These are phyloP conservation scores for Aspergillus brasiliensis DNA, from an alignment of 2,329 filamentous ascomycete genomes.

Conservation along the genomic window DNA sequence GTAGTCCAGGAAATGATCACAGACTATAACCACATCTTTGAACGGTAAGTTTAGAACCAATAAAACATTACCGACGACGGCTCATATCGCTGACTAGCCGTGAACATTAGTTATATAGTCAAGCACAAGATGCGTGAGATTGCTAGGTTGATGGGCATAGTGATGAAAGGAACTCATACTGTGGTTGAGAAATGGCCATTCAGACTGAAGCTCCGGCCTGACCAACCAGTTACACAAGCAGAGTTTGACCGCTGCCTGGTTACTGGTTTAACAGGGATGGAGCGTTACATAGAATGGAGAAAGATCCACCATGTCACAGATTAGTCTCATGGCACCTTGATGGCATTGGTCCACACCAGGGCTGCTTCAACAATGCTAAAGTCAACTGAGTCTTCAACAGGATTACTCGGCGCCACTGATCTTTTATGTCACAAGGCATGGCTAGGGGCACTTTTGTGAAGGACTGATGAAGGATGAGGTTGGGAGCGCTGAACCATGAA, in stretches of 20 bases:
- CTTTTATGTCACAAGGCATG: no score
- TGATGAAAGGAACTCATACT: slow-evolving; percentile 32
- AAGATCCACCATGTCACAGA: not conserved
- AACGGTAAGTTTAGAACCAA: slow-evolving; percentile 7
- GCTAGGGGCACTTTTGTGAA: no score
- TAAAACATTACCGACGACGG: no score
- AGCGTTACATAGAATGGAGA: slow-evolving; percentile 40
- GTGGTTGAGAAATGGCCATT: slow-evolving; percentile 40
- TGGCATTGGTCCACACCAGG: no score
- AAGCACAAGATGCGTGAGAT: slow-evolving; percentile 9
- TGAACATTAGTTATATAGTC: no score
- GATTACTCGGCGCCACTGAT: no score
- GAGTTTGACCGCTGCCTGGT: slow-evolving; percentile 34
- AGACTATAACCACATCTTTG: slow-evolving; percentile 15
- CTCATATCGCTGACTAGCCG: no score
- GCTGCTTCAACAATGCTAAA: no score
- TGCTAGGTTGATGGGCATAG: slow-evolving; percentile 15
- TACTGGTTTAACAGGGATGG: slow-evolving; percentile 15
- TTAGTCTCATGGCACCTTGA: no score
- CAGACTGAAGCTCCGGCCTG: slow-evolving; percentile 23
- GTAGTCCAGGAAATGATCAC: not conserved
- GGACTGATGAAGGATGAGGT: no score
- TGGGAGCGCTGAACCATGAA: no score
- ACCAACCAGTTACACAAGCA: slow-evolving; percentile 23
- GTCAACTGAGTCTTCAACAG: no score